Evolutionary conservation across 1,284 basidiomycete genomes (phyloP).

Genomic region (Microbotryum scabiosae): DNA sequence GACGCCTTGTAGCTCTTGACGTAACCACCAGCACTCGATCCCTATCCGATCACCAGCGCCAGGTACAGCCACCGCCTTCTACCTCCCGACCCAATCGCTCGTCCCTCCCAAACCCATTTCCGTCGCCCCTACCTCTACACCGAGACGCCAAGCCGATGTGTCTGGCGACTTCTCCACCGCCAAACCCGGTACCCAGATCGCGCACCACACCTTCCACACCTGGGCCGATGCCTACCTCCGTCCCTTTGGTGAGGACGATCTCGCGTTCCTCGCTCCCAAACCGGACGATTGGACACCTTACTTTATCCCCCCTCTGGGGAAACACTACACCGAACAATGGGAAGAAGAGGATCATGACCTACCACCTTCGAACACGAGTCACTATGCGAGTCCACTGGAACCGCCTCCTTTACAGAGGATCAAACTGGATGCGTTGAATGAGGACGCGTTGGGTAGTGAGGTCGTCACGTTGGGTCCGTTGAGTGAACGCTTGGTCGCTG

Average conservation of each 20-base stretch:
- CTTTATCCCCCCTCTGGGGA: constrained; percentile 73
- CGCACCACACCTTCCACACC: constrained; percentile 61
- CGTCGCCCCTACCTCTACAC: constrained; percentile 61
- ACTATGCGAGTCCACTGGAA: constrained; percentile 41
- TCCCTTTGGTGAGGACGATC: constrained; percentile 76
- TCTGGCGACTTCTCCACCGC: constrained; percentile 75
- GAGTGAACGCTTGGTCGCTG: constrained; percentile 52
- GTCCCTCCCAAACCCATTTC: constrained; percentile 39
- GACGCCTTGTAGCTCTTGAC: background rate
- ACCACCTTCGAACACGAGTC: constrained; percentile 4
- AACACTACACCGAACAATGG: constrained; percentile 83
- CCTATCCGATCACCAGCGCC: constrained; percentile 34
- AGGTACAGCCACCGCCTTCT: constrained; percentile 33
- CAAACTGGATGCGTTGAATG: constrained; percentile 60
- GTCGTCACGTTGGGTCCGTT: constrained; percentile 62
- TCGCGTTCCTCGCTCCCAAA: constrained; percentile 79
- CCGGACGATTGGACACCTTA: constrained; percentile 76
- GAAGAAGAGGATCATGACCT: constrained; percentile 71
- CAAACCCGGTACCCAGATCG: constrained; percentile 56
- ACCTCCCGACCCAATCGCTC: constrained; percentile 48
- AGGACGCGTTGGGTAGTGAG: constrained; percentile 54
- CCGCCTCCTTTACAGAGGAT: constrained; percentile 40
- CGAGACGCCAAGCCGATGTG: constrained; percentile 70
- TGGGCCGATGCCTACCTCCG: constrained; percentile 79
- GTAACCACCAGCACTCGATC: constrained; percentile 36